A percentile compares a stretch with the other conserved stretches of the same genome.
These are phyloP conservation scores for Hysterium pulicare DNA, from an alignment of 2,329 filamentous ascomycete genomes.

Conservation along the genomic window DNA sequence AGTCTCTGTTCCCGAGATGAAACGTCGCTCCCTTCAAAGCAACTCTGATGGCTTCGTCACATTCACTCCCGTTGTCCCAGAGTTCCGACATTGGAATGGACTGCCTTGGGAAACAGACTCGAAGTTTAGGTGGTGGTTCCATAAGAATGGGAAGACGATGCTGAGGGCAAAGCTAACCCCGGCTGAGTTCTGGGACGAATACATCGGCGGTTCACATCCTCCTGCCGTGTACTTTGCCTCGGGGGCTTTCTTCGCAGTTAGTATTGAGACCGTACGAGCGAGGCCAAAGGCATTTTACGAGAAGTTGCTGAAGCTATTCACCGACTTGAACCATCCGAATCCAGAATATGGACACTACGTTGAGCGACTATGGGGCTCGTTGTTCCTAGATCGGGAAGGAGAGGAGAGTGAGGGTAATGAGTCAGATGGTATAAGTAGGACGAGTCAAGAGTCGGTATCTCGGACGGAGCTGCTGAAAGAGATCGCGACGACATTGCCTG, in stretches of 20 bases:
- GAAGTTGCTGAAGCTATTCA: not conserved
- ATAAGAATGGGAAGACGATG: constrained; percentile 4
- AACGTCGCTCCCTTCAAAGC: not conserved
- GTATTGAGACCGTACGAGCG: not conserved
- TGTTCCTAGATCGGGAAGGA: constrained; percentile 1
- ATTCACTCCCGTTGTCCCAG: constrained; percentile 1
- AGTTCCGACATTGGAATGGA: constrained; percentile 3
- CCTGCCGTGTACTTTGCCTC: not conserved
- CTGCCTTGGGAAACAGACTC: constrained; percentile 1
- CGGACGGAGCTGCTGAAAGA: not conserved
- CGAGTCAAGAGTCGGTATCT: not conserved
- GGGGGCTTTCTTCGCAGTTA: constrained; percentile 2
- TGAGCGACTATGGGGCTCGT: constrained; percentile 1
- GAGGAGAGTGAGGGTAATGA: not conserved
- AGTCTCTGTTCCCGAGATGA: constrained; percentile 1
- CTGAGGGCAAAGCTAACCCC: constrained; percentile 1
- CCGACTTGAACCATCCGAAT: constrained; percentile 1
- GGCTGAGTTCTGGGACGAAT: constrained; percentile 1
- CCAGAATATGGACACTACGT: constrained; percentile 4
- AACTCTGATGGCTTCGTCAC: not conserved
- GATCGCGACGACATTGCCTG: not conserved
- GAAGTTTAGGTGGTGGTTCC: constrained; percentile 3
- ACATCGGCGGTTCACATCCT: constrained; percentile 2
- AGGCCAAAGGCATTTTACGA: constrained; percentile 1
- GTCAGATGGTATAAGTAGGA: not conserved